Evolutionary conservation across 371 early-diverging fungal genomes (phyloP).

Genomic region (Massospora cicadina): DNA sequence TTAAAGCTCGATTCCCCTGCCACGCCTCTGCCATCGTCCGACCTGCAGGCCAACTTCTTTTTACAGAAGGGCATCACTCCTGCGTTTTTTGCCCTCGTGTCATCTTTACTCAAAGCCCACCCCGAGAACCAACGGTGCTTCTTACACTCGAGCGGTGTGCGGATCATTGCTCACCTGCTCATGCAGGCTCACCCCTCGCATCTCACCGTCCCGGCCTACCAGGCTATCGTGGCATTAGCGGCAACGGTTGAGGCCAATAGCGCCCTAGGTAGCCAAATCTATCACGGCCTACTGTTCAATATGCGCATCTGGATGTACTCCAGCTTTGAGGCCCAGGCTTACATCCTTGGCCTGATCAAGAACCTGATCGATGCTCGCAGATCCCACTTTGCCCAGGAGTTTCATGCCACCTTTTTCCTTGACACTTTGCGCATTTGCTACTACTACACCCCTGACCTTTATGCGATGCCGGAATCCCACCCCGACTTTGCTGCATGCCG

Average conservation of each 20-base stretch:
- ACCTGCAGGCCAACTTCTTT: conserved; percentile 14
- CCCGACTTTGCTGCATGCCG: conserved; percentile 9
- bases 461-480: conserved; percentile 18
- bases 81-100: conserved; percentile 21
- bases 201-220: conserved; percentile 17
- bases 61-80: conserved; percentile 12
- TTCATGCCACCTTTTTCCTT: conserved; percentile 21
- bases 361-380: conserved; percentile 16
- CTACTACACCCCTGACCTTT: conserved; percentile 19
- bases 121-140: conserved; percentile 19
- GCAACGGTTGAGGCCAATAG: conserved; percentile 10
- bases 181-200: conserved; percentile 20
- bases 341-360: conserved; percentile 21
- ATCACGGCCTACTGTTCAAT: conserved; percentile 21
- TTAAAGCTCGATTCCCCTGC: conserved; percentile 20
- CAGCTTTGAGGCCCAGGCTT: conserved; percentile 18
- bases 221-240: conserved; percentile 17
- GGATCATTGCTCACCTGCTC: conserved; percentile 21
- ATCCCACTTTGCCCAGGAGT: conserved; percentile 18
- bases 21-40: conserved; percentile 9
- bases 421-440: conserved; percentile 23
- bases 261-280: conserved; percentile 12
- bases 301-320: conserved; percentile 24
- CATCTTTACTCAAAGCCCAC: conserved; percentile 19
- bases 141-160: conserved; percentile 18